Base-by-base conservation (phyloP, 495 filamentous ascomycete genomes). In the Tuber magnatum region DNA sequence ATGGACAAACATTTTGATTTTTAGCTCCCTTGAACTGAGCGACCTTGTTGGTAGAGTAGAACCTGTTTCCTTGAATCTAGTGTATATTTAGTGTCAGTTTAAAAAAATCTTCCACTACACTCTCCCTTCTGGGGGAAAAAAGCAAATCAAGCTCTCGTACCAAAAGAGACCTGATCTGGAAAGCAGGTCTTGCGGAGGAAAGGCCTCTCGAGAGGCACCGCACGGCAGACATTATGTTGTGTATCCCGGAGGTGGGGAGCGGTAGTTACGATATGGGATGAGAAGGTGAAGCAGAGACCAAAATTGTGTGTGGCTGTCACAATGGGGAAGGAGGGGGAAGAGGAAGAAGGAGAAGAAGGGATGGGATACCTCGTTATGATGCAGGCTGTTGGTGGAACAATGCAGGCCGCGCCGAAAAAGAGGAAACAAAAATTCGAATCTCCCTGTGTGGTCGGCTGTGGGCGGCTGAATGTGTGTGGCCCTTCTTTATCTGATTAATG, bases 21-120 rank as follows among this genome's bases (percentile, higher is more conserved):
- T 97, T 97, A 84, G 88, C 86, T 78, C 95, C 95, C 81, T 91
- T 91, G 88, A 97, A 99, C 86, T 94, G 91, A 83, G 94, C 95
- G 80, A 99, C 92, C 77, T 91, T 89, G 46, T 93, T 91, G 91
- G 85, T 46, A 80, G 68, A n/a, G 79, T 80, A 71, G 75, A 77
- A 68, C 80, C 32, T 65, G 35, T 65, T 65, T 69, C 18, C 74
- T 80, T 46, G 80, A 35, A 65, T 65, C 56, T 65, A 65, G 56
- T 75, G 75, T 78, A 35, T 12, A 44, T 65, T 70, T 16, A 56
- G 1, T 38, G 22, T 41, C 39, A 48, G 69, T 78, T 56, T 80
- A 65, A 80, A 80, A 78, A 71, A 69, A 68, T 74, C 74, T 80
- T 69, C 68, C n/a, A n/a, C 18, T 24, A 20, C 20, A 35, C 68